These are phyloP conservation scores for Waltiozyma sp. DNA, from an alignment of 1,139 yeast species.

Conservation along the genomic window DNA sequence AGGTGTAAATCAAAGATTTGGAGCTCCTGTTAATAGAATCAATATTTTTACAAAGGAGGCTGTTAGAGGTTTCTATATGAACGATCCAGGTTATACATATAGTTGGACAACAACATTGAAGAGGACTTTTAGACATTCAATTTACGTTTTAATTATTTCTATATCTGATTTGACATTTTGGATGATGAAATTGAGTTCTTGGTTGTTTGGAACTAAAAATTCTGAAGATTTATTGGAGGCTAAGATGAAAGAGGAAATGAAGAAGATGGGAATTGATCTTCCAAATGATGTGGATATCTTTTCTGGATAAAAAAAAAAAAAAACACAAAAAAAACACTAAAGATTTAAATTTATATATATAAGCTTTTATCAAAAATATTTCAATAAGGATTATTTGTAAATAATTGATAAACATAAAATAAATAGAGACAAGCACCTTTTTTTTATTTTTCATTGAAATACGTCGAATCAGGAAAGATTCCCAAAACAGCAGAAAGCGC, in stretches of 20 bases:
- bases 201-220: conserved; percentile 26
- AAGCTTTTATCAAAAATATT: too few relatives aligned
- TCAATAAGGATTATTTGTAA: too few relatives aligned
- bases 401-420: too few relatives aligned
- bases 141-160: conserved; percentile 29
- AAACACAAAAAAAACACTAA: too few relatives aligned
- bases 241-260: conserved; percentile 32
- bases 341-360: too few relatives aligned
- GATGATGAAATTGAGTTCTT: conserved; percentile 30
- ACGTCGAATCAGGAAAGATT: too few relatives aligned
- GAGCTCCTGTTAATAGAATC: conserved; percentile 65
- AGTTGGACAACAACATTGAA: conserved; percentile 3
- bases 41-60: conserved; percentile 52
- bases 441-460: too few relatives aligned
- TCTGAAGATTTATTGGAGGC: conserved; percentile 38
- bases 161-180: conserved; percentile 34
- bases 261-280: conserved; percentile 30
- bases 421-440: too few relatives aligned
- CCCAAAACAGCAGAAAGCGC: too few relatives aligned
- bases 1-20: conserved; percentile 52
- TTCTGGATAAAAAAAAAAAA: conserved; percentile 11
- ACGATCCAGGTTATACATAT: conserved; percentile 6
- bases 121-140: conserved; percentile 19
- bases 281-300: conserved; percentile 14
- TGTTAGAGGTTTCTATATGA: conserved; percentile 17